Percentiles rank a stretch among this genome's conserved stretches.
These are phyloP conservation scores for Psilocybe tampanensis DNA, from an alignment of 768 basidiomycete species.

Conservation along the genomic window DNA sequence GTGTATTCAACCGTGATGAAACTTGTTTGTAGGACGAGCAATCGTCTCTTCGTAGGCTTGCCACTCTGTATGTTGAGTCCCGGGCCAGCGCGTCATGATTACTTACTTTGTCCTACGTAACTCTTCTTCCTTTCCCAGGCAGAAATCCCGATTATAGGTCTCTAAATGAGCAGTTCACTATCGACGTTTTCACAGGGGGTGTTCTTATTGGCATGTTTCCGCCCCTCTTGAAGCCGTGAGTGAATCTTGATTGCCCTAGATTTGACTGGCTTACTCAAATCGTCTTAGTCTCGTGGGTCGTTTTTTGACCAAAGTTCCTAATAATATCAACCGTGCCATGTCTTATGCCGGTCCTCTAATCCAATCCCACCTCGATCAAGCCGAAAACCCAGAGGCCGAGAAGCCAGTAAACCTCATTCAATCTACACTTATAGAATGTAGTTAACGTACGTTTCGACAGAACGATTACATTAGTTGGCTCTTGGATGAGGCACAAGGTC, in stretches of 20 bases:
- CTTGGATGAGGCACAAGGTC: slow-evolving; percentile 23
- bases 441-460: slow-evolving; percentile 2
- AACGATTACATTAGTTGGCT: slow-evolving; percentile 27
- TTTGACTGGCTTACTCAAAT: not conserved
- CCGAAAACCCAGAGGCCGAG: slow-evolving; percentile 1
- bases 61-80: slow-evolving; percentile 39
- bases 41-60: slow-evolving; percentile 47
- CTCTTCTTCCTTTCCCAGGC: slow-evolving; percentile 7
- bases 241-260: not conserved
- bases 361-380: slow-evolving; percentile 13
- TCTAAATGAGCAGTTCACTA: slow-evolving; percentile 18
- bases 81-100: not conserved
- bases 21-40: slow-evolving; percentile 40
- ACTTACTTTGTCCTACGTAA: not conserved
- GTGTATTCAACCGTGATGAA: slow-evolving; percentile 30
- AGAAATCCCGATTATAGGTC: slow-evolving; percentile 21
- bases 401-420: slow-evolving; percentile 3
- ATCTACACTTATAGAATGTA: not conserved
- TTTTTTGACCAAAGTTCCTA: slow-evolving; percentile 13
- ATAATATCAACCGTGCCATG: slow-evolving; percentile 9
- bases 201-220: slow-evolving; percentile 18
- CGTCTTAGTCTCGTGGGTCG: slow-evolving; percentile 16
- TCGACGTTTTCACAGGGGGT: slow-evolving; percentile 15
- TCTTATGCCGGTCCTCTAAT: slow-evolving; percentile 14
- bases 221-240: slow-evolving; percentile 20